Percentiles rank a stretch among this genome's conserved stretches.
Evolutionary conservation across 208 protist genomes (phyloP).

Genomic region (Trypanosoma cruzi): DNA sequence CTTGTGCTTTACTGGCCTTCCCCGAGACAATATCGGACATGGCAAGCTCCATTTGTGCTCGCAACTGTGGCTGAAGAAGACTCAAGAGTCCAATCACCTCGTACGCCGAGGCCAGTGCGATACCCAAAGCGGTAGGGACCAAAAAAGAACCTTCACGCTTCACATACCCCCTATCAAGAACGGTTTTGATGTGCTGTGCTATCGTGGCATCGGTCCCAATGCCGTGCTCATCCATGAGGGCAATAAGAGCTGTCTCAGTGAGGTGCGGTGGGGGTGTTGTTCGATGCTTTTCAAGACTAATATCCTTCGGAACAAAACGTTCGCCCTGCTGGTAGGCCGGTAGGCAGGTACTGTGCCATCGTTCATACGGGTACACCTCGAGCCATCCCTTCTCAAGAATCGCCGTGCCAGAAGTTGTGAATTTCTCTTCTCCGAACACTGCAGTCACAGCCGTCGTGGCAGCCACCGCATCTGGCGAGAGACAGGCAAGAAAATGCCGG

Average conservation of each 20-base stretch:
- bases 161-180: conserved; percentile 94
- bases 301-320: conserved; percentile 79
- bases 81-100: conserved; percentile 93
- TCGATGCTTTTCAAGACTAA: conserved; percentile 77
- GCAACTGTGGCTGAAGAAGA: conserved; percentile 91
- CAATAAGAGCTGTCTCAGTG: conserved; percentile 97
- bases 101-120: conserved; percentile 96
- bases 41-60: conserved; percentile 94
- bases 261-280: conserved; percentile 94
- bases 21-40: conserved; percentile 90
- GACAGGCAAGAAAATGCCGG: conserved; percentile 98
- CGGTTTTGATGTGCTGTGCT: conserved; percentile 98
- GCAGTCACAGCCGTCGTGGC: conserved; percentile 87
- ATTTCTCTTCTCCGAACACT: conserved; percentile 80
- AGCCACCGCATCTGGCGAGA: conserved; percentile 93
- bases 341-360: conserved; percentile 89
- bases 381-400: conserved; percentile 95
- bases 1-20: conserved; percentile 69
- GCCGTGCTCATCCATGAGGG: conserved; percentile 97
- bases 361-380: conserved; percentile 92
- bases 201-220: conserved; percentile 99
- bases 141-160: conserved; percentile 77
- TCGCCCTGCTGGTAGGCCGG: conserved; percentile 93
- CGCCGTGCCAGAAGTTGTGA: conserved; percentile 87
- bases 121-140: conserved; percentile 94